Evolutionary conservation across 2,329 filamentous ascomycete genomes (phyloP).

Genomic region (Fusarium nelsonii): DNA sequence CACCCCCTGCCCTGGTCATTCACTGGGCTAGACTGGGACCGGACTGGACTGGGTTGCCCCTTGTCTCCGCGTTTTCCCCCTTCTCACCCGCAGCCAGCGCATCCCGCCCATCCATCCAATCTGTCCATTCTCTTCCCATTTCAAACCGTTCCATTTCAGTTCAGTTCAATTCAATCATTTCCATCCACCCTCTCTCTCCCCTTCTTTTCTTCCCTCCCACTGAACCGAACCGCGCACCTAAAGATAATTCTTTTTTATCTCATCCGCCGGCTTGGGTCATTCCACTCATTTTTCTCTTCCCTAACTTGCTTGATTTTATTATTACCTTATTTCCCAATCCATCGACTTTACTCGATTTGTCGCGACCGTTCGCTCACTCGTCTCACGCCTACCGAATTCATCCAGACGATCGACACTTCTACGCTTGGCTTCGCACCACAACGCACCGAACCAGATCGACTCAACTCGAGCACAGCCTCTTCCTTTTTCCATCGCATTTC

Average conservation of each 20-base stretch:
- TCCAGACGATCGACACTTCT: constrained; percentile 36
- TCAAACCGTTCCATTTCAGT: constrained; percentile 34
- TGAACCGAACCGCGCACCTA: constrained; percentile 38
- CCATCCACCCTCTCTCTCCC: constrained; percentile 30
- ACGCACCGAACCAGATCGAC: constrained; percentile 9
- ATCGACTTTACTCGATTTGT: constrained; percentile 26
- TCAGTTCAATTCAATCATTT: constrained; percentile 40
- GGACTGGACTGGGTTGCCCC: constrained; percentile 33
- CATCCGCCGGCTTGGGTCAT: constrained; percentile 38
- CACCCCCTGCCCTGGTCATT: constrained; percentile 18
- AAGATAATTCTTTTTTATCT: constrained; percentile 26
- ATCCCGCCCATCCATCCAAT: constrained; percentile 36
- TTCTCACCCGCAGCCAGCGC: constrained; percentile 39
- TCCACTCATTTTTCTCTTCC: constrained; percentile 44
- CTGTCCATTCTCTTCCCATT: constrained; percentile 39
- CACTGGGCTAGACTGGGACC: constrained; percentile 27
- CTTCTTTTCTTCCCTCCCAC: constrained; percentile 33
- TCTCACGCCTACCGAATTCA: constrained; percentile 30
- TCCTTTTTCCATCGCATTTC: constrained; percentile 17
- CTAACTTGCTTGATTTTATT: constrained; percentile 27
- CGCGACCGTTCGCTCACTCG: constrained; percentile 14
- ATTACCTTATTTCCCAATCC: constrained; percentile 40
- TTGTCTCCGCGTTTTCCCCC: constrained; percentile 42
- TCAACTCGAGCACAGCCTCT: constrained; percentile 35
- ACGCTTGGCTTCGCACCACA: constrained; percentile 24